Evolutionary conservation across 768 basidiomycete species (phyloP).

Genomic region (Sutorius australiensis): DNA sequence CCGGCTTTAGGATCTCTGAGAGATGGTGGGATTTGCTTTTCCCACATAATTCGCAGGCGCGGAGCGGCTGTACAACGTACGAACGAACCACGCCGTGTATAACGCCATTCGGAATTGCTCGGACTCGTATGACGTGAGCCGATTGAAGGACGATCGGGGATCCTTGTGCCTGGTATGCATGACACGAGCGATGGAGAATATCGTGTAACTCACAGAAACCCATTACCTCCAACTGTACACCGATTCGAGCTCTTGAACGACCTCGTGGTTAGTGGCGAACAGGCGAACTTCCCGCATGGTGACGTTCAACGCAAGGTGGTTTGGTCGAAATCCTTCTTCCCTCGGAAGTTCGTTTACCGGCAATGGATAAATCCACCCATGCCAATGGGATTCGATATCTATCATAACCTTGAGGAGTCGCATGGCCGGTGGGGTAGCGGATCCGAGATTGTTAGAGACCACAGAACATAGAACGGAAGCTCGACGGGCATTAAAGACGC

Average conservation of each 20-base stretch:
- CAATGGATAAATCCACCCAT: conserved; percentile 14
- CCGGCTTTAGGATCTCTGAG: neutral
- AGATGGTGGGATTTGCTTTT: conserved; percentile 10
- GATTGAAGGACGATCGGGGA: conserved; percentile 28
- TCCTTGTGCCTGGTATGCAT: conserved; percentile 34
- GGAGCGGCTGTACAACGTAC: conserved; percentile 10
- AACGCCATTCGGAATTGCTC: conserved; percentile 27
- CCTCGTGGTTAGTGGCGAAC: conserved; percentile 16
- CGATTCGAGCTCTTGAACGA: conserved; percentile 13
- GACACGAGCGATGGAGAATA: neutral
- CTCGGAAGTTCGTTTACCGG: conserved; percentile 9
- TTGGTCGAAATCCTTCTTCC: conserved; percentile 6
- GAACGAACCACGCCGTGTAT: conserved; percentile 28
- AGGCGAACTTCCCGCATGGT: conserved; percentile 12
- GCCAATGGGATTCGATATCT: conserved; percentile 13
- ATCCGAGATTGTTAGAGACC: conserved; percentile 16
- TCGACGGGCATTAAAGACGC: conserved; percentile 10
- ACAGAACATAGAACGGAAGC: conserved; percentile 12
- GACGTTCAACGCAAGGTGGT: neutral
- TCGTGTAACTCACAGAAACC: neutral
- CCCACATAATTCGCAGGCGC: conserved; percentile 8
- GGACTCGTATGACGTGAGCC: conserved; percentile 33
- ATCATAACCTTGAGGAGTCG: conserved; percentile 16
- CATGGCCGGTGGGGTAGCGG: conserved; percentile 4
- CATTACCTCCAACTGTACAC: conserved; percentile 23